These are phyloP conservation scores for Ascobolus immersus DNA, from an alignment of 495 filamentous ascomycete genomes.

Conservation along the genomic window DNA sequence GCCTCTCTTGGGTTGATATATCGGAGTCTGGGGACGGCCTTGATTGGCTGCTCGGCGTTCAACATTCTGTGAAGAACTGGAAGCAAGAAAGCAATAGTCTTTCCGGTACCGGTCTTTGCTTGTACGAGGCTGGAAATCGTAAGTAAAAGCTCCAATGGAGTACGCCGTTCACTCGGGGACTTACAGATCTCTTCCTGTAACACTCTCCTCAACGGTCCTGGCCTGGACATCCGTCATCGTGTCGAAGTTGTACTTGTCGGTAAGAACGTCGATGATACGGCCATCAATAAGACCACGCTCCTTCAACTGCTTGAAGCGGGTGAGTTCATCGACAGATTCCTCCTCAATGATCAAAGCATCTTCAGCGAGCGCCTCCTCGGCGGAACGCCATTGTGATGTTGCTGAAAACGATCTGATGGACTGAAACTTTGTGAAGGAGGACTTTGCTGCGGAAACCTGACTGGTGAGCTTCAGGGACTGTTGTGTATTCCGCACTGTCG, in stretches of 20 bases:
- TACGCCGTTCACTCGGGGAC: slow-evolving; percentile 14
- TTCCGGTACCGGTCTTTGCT: slow-evolving; percentile 70
- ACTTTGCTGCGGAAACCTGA: not conserved
- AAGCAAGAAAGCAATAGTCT: slow-evolving; percentile 61
- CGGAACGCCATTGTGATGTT: too few species aligned
- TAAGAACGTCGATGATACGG: too few species aligned
- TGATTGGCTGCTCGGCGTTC: slow-evolving; percentile 10
- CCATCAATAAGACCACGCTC: too few species aligned
- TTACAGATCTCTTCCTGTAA: slow-evolving; percentile 65
- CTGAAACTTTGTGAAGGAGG: too few species aligned
- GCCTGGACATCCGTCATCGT: slow-evolving; percentile 88
- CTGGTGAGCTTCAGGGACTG: not conserved
- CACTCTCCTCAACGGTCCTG: slow-evolving; percentile 48
- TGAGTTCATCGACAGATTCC: too few species aligned
- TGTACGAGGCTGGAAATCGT: slow-evolving; percentile 45
- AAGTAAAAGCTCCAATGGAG: slow-evolving; percentile 9
- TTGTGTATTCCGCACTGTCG: too few species aligned
- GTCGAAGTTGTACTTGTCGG: too few species aligned
- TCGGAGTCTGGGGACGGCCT: slow-evolving; percentile 22
- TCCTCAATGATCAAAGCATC: too few species aligned
- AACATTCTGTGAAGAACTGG: slow-evolving; percentile 52
- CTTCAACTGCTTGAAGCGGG: too few species aligned
- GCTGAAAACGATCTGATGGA: too few species aligned
- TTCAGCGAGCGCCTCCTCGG: too few species aligned
- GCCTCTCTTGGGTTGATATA: slow-evolving; percentile 16